Percentiles rank a stretch among this genome's conserved stretches.
Conservation (phyloP, 176 grass and related monocot genomes). For the Musa schizocarpa region DNA sequence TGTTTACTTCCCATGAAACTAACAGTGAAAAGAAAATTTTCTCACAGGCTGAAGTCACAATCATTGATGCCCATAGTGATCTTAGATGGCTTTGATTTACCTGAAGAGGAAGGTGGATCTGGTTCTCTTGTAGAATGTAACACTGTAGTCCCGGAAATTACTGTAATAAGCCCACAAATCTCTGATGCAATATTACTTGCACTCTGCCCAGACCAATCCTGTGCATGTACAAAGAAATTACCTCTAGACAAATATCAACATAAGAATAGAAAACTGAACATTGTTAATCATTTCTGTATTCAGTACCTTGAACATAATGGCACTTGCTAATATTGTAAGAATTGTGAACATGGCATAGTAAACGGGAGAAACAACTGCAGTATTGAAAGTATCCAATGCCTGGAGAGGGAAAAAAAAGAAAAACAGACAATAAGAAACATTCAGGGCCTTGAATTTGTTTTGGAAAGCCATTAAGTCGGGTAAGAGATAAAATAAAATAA, state of each 20-base stretch:
- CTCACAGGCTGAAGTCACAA: no score
- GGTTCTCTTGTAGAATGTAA: conserved; percentile 83
- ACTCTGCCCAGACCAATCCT: conserved; percentile 98
- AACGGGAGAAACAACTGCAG: conserved; percentile 92
- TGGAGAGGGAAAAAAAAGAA: conserved; percentile 26
- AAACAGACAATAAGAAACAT: not conserved
- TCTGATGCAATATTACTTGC: conserved; percentile 79
- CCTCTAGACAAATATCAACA: not conserved
- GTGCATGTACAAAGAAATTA: conserved; percentile 14
- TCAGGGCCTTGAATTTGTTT: not conserved
- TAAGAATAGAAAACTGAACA: not conserved
- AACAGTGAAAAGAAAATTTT: no score
- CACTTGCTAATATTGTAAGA: conserved; percentile 91
- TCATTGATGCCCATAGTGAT: not conserved
- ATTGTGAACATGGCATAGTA: conserved; percentile 99
- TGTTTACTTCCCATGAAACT: no score
- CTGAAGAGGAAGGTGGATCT: conserved; percentile 56
- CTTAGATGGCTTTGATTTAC: conserved; percentile 18
- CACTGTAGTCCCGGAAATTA: conserved; percentile 77
- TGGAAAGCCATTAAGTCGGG: not conserved
- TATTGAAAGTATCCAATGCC: conserved; percentile 95
- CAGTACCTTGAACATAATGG: conserved; percentile 96
- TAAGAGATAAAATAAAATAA: not conserved
- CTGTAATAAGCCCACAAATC: conserved; percentile 85
- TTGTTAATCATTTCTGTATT: conserved; percentile 2